These are phyloP conservation scores for Fraxinus sp. DNA, from an alignment of 305 asterid species.

Conservation along the genomic window DNA sequence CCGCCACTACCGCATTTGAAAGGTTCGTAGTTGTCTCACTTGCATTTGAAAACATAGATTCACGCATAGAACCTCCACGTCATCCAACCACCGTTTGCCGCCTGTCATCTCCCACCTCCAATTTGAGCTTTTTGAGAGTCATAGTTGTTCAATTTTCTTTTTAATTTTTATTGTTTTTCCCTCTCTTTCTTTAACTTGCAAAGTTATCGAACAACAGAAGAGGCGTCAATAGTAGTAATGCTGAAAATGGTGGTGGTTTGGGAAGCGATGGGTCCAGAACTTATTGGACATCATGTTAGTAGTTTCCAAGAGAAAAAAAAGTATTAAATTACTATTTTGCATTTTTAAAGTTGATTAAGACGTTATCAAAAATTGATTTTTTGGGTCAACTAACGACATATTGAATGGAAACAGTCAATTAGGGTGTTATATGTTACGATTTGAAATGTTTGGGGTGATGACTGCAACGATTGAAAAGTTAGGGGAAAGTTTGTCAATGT, in stretches of 20 bases:
- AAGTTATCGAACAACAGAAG: slow-evolving; percentile 8
- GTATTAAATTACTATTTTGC: no score
- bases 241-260: slow-evolving; percentile 12
- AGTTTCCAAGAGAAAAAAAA: neutral
- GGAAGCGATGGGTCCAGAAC: slow-evolving; percentile 16
- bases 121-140: neutral
- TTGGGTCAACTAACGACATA: neutral
- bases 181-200: neutral
- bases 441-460: neutral
- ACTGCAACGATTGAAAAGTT: neutral
- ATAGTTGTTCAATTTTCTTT: neutral
- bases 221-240: slow-evolving; percentile 14
- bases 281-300: slow-evolving; percentile 69
- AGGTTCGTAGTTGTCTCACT: neutral
- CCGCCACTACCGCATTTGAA: neutral
- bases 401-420: neutral
- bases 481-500: neutral
- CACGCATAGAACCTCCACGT: neutral
- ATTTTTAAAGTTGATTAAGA: neutral
- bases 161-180: neutral
- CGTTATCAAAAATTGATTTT: no score
- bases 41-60: neutral
- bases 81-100: neutral
- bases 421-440: neutral
- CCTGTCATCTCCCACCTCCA: neutral